Base-by-base conservation (phyloP, 257 asterid species). In the Ehretia macrophylla region DNA sequence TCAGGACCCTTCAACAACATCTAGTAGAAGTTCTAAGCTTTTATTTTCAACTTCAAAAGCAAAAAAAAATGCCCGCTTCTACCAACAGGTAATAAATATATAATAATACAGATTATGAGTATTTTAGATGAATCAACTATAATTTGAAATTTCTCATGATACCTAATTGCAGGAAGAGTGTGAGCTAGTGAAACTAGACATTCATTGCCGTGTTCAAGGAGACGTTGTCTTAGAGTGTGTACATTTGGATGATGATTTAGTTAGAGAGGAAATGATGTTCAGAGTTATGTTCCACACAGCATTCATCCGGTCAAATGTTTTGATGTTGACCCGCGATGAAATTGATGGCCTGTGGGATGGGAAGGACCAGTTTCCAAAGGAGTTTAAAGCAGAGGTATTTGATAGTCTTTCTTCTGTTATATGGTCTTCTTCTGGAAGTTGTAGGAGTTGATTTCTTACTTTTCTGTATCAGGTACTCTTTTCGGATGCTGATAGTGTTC, bases 251-350 rank as follows among this genome's bases (percentile, higher is more conserved):
- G 96, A 87, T 63, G 96, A 85, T 72, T 74, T 87, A 48, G 81
- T 71, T 74, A 77, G 83, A 80, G 99, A 93, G 71, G 95, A 89
- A 77, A 85, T 82, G 76, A 87, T 93, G 65, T 90, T 86, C 40
- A 87, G 96, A 74, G 83, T 85, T 58, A 87, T 93, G 97, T 85
- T 90, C 68, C 92, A 93, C 77, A 87, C 99, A 46, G 86, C 97
- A 51, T 93, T 93, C 74, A 77, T 93, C 67, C 74, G 97, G 66
- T 89, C 96, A 21, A 83, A 90, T 68, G 85, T 85, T 56, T 69
- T 93, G 77, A 58, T 79, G 81, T 80, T 93, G 74, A 76, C 75
- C 59, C 95, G 97, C 20, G 97, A 93, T 58, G 99, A 93, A 56
- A 84, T 83, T 64, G 99, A 93, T 81, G 83, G 82, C 65, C 83